Conservation (phyloP, 345 rosid species). For the Ricinus communis region DNA sequence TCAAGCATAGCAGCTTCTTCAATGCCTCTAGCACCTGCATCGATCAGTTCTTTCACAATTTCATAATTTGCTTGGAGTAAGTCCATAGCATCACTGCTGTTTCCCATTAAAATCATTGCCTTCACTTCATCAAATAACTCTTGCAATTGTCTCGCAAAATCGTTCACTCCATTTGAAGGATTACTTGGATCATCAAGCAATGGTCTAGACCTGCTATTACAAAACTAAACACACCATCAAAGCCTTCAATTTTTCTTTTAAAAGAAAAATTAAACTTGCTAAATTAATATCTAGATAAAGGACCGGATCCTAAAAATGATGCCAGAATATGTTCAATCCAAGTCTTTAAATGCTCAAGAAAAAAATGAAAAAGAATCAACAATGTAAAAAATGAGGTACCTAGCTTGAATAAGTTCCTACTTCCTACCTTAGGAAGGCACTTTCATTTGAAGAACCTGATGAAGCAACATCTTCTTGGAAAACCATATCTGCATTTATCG, state of each 20-base stretch:
- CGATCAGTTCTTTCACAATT: conserved; percentile 63
- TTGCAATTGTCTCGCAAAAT: conserved; percentile 66
- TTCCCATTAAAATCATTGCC: conserved; percentile 52
- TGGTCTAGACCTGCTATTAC: conserved; percentile 40
- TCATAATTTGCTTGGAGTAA: conserved; percentile 82
- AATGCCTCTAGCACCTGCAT: conserved; percentile 55
- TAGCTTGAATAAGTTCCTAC: conserved; percentile 27
- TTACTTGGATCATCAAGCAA: conserved; percentile 31
- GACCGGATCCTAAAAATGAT: neutral
- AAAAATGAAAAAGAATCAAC: neutral
- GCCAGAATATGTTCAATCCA: neutral
- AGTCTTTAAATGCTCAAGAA: neutral
- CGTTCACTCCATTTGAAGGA: conserved; percentile 36
- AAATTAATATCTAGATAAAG: conserved; percentile 7
- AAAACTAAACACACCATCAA: conserved; percentile 19
- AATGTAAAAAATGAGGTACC: neutral
- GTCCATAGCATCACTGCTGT: conserved; percentile 57
- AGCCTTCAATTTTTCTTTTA: conserved; percentile 10
- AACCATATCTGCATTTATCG: conserved; percentile 30
- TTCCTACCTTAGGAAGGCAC: conserved; percentile 44
- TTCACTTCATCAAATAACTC: conserved; percentile 70
- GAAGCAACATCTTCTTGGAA: conserved; percentile 25
- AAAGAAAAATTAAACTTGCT: neutral
- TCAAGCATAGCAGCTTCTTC: conserved; percentile 83
- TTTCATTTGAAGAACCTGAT: conserved; percentile 35